These are phyloP conservation scores for Populus hybrid DNA, from an alignment of 441 rosid genomes.

Conservation along the genomic window DNA sequence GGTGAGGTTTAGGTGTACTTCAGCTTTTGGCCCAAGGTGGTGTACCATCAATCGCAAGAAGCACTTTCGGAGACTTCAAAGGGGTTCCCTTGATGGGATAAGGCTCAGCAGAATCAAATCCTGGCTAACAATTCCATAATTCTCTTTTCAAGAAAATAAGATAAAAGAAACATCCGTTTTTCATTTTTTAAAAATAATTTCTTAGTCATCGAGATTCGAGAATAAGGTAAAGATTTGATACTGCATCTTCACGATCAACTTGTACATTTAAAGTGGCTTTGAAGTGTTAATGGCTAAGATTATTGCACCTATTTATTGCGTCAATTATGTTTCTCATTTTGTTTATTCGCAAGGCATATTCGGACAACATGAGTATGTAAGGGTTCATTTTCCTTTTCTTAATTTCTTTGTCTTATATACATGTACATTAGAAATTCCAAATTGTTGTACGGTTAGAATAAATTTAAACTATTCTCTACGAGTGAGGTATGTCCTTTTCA, in stretches of 20 bases:
- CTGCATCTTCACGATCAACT: not conserved
- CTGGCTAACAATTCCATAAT: not conserved
- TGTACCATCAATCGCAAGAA: not conserved
- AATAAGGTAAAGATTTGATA: not conserved
- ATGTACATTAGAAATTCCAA: too few species aligned
- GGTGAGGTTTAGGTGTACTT: not conserved
- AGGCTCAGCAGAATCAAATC: not conserved
- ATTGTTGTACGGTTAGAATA: too few species aligned
- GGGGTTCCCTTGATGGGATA: not conserved
- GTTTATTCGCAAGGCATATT: too few species aligned
- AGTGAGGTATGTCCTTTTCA: too few species aligned
- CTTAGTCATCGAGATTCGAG: not conserved
- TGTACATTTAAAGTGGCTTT: not conserved
- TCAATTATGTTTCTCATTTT: too few species aligned
- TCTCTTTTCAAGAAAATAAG: not conserved
- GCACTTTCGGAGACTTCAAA: not conserved
- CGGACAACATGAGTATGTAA: too few species aligned
- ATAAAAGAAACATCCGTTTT: too few species aligned
- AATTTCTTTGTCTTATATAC: too few species aligned
- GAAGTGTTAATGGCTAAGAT: not conserved
- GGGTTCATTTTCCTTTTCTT: too few species aligned
- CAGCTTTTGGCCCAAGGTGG: not conserved
- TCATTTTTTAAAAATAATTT: not conserved
- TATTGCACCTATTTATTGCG: not conserved
- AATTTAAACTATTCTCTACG: too few species aligned